Percentiles rank a stretch among this genome's conserved stretches.
phyloP scores from a whole-genome alignment of 495 filamentous ascomycete species.

The Podospora pseudocomata region DNA sequence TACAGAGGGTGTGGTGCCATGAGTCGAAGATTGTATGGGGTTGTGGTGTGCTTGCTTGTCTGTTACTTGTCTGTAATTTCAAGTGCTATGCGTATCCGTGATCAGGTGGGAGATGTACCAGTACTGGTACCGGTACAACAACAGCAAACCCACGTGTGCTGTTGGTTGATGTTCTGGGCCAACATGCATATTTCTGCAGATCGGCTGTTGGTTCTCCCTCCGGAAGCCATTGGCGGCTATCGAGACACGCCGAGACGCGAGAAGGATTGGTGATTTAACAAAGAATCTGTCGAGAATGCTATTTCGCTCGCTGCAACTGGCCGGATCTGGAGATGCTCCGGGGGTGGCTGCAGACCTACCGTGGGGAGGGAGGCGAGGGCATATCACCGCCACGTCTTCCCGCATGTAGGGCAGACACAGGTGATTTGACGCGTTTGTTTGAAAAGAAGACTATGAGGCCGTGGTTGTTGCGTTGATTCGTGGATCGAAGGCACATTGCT shows the following conservation, averaged over 20 bases:
- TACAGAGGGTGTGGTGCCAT: neutral
- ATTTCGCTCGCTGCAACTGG: neutral
- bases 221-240: slow-evolving; percentile 16
- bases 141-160: neutral
- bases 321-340: neutral
- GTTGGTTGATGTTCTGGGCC: neutral
- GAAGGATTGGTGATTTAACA: neutral
- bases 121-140: neutral
- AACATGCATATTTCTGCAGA: slow-evolving; percentile 1
- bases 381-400: neutral
- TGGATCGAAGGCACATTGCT: neutral
- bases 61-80: neutral
- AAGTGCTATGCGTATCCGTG: neutral
- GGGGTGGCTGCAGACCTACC: neutral
- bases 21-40: neutral
- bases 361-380: neutral
- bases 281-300: neutral
- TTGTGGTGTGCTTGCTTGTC: neutral
- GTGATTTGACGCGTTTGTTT: neutral
- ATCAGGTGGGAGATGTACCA: neutral
- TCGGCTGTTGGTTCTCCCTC: slow-evolving; percentile 12
- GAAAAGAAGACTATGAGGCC: neutral
- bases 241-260: slow-evolving; percentile 4
- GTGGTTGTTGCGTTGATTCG: neutral
- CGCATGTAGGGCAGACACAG: neutral